phyloP scores from a whole-genome alignment of 306 rosid species.

The Malus sieversii region DNA sequence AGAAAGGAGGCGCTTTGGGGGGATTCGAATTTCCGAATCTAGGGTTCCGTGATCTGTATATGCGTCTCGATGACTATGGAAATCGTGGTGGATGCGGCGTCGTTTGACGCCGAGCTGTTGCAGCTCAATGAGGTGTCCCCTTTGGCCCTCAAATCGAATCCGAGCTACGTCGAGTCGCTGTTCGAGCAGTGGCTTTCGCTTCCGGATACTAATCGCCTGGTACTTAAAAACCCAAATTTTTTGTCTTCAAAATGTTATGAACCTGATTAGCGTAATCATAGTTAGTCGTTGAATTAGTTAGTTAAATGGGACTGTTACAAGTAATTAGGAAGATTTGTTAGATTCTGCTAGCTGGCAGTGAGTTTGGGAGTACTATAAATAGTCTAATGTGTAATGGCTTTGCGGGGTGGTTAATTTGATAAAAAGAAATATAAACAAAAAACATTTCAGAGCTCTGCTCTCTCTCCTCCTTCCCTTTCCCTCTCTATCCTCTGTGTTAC shows the following conservation, averaged over 20 bases:
- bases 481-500: no score
- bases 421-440: no score
- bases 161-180: conserved; percentile 59
- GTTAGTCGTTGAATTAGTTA: no score
- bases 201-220: conserved; percentile 81
- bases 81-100: conserved; percentile 62
- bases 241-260: not conserved
- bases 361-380: no score
- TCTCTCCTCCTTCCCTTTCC: no score
- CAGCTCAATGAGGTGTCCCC: conserved; percentile 84
- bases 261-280: no score
- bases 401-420: no score
- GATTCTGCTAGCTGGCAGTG: no score
- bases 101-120: conserved; percentile 81
- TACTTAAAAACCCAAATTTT: conserved; percentile 12
- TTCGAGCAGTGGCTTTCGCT: conserved; percentile 97
- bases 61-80: conserved; percentile 64
- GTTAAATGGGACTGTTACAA: no score
- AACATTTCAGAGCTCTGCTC: no score
- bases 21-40: conserved; percentile 19
- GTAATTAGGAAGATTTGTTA: no score
- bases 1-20: not conserved
- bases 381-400: no score
- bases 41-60: conserved; percentile 32
- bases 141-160: conserved; percentile 69